Evolutionary conservation across 495 filamentous ascomycete species (phyloP).

Genomic region (Alectoria sarmentosa): DNA sequence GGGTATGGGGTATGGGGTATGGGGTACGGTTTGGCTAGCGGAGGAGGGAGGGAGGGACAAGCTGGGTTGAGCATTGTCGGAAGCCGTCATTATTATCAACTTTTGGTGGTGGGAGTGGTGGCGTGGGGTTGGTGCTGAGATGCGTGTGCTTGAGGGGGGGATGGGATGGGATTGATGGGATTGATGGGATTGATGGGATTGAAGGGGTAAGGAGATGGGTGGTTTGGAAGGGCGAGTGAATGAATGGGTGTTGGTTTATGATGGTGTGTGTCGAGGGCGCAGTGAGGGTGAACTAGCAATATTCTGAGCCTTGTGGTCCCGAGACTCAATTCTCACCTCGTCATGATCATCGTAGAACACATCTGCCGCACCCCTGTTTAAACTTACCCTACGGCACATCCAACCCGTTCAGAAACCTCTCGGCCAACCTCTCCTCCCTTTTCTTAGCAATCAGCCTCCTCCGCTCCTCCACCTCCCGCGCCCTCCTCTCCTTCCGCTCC

Average conservation of each 20-base stretch:
- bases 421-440: constrained; percentile 53
- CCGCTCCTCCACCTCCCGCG: constrained; percentile 46
- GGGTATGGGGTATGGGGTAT: too few species aligned
- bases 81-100: too few species aligned
- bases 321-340: too few species aligned
- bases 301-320: neutral
- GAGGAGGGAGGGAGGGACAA: too few species aligned
- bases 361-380: too few species aligned
- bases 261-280: neutral
- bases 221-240: neutral
- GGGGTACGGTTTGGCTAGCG: too few species aligned
- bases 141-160: too few species aligned
- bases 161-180: neutral
- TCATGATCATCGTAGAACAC: neutral
- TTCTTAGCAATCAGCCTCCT: constrained; percentile 53
- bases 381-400: constrained; percentile 23
- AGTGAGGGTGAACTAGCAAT: too few species aligned
- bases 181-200: too few species aligned
- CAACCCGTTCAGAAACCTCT: constrained; percentile 61
- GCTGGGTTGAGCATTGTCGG: too few species aligned
- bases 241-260: neutral
- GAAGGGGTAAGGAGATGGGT: neutral
- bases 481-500: constrained; percentile 40
- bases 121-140: too few species aligned
- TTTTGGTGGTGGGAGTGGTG: too few species aligned